Conservation (phyloP, 371 early-diverging fungal genomes). For the Mortierella sp. region DNA sequence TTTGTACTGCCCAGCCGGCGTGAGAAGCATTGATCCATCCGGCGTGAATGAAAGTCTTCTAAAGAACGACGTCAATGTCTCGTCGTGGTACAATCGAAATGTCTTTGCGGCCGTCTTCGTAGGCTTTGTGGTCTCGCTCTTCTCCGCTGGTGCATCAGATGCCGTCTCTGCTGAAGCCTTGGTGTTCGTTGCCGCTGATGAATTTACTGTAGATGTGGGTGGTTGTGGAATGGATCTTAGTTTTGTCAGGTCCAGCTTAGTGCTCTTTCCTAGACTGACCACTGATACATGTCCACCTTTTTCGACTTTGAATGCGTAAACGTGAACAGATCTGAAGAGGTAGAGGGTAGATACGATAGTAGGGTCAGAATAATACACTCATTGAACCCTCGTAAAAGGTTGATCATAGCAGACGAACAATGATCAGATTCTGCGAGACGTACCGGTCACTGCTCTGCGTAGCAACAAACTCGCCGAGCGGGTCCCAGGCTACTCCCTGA, state of each 20-base stretch:
- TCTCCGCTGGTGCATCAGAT: constrained; percentile 16
- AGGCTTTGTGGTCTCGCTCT: constrained; percentile 31
- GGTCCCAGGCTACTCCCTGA: constrained; percentile 97
- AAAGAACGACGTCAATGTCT: constrained; percentile 92
- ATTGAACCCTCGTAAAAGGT: too few species aligned
- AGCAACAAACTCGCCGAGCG: constrained; percentile 85
- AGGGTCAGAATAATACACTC: neutral
- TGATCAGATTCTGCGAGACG: neutral
- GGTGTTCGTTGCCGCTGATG: constrained; percentile 21
- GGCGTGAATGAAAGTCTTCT: constrained; percentile 89
- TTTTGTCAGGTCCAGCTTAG: constrained; percentile 50
- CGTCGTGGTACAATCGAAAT: constrained; percentile 83
- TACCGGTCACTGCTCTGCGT: constrained; percentile 95
- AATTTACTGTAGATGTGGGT: constrained; percentile 13
- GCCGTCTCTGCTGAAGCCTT: constrained; percentile 22
- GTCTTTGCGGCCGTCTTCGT: constrained; percentile 34
- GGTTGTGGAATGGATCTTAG: constrained; percentile 37
- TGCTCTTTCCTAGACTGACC: constrained; percentile 43
- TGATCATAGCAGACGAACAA: too few species aligned
- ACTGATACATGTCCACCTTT: constrained; percentile 40
- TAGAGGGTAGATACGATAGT: neutral
- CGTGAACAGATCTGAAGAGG: constrained; percentile 60
- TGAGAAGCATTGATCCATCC: constrained; percentile 86
- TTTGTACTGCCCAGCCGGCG: constrained; percentile 83
- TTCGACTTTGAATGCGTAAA: constrained; percentile 51